Conservation (phyloP, 805 yeast species). For the Komagataella phaffii region DNA sequence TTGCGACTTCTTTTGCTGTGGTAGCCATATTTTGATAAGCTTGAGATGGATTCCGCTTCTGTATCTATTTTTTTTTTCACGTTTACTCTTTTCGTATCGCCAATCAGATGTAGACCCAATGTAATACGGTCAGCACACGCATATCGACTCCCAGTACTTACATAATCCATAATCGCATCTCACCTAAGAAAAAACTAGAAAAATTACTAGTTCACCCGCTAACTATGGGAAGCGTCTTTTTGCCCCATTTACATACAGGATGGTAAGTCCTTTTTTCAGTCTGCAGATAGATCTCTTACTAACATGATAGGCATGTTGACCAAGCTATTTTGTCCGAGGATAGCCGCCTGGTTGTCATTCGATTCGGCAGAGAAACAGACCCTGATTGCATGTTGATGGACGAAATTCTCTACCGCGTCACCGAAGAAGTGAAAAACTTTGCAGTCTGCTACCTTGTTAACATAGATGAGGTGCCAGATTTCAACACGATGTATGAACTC, state of each 20-base stretch:
- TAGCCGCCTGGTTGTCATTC: constrained; percentile 71
- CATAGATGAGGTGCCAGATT: constrained; percentile 80
- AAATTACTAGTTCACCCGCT: not conserved
- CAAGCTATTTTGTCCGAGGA: constrained; percentile 91
- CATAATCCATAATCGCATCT: not conserved
- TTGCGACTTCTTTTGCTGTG: constrained; percentile 18
- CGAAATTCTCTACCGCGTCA: constrained; percentile 64
- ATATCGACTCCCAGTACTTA: not conserved
- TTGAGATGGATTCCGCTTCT: not conserved
- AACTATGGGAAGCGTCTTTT: constrained; percentile 65
- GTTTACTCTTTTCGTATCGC: not conserved
- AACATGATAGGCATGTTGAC: constrained; percentile 64
- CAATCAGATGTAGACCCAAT: not conserved
- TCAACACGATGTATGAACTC: constrained; percentile 79
- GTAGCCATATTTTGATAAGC: not conserved
- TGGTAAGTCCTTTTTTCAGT: constrained; percentile 24
- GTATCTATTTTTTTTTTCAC: not conserved
- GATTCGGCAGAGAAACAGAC: constrained; percentile 77
- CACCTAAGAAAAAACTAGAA: not conserved
- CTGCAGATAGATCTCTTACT: not conserved
- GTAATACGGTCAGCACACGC: not conserved
- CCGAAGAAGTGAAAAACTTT: constrained; percentile 77
- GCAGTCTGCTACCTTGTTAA: constrained; percentile 85
- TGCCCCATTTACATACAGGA: constrained; percentile 72
- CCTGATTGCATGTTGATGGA: constrained; percentile 84